Evolutionary conservation across 106 monocot species (phyloP), one percentile per base, ranked within the genome.

Genomic region (Dendrobium officinale): DNA sequence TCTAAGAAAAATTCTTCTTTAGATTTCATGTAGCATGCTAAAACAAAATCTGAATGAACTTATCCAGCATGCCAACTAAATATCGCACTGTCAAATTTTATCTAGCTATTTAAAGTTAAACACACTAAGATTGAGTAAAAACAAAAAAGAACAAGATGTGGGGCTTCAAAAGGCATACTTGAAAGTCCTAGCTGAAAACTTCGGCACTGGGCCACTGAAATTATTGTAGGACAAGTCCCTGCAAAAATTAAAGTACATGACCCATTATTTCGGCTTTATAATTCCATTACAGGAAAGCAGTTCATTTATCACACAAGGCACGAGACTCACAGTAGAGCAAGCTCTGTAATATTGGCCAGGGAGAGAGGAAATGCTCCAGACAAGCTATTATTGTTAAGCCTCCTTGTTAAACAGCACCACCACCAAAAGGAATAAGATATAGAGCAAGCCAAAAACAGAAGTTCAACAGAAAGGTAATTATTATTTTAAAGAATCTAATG

Each of bases 141-240:
- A 20, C 4, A 24, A 76, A 49, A 48, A 76, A 26, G 26, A 3
- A 76, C 2, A 3, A 76, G 76, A 45, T 27, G 76, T 6, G 41
- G 19, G 19, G 75, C 20, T 75, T 49, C 49, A 26, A 18, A 17
- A 47, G 6, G 42, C 82, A 75, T 80, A 91, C 91, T 81, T 91
- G 84, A 88, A 91, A 49, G 88, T 84, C 73, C 82, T 84, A 2
- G 88, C 83, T 58, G 88, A 88, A 83, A 86, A 88, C 40, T 42
- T 88, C 40, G 88, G 88, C 16, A 91, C 78, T 33, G 91, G 86
- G 20, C 85, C 90, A 77, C 83, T 90, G 77, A 90, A 79, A 81
- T 91, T 91, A 77, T 91, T 91, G 58, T 82, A 91, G 19, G 91
- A 91, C 80, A 91, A 61, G 55, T 91, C 91, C 78, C 91, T 91